Evolutionary conservation across 192 early-diverging fungal species (phyloP).

Genomic region (Funneliformis geosporum): DNA sequence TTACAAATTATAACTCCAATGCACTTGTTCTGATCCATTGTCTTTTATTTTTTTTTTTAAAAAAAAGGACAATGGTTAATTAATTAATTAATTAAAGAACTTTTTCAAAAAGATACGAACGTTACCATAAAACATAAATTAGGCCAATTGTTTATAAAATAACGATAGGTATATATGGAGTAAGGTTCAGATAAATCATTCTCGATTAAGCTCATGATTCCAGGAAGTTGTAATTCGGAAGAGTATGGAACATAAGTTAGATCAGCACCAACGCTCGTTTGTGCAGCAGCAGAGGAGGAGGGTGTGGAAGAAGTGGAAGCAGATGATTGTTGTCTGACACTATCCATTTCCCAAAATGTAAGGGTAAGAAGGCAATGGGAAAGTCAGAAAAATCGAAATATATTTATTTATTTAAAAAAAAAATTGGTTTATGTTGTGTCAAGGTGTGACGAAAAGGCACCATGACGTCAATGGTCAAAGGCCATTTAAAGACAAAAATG

Average conservation of each 20-base stretch:
- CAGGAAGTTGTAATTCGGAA: conserved; percentile 74
- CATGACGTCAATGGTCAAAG: too few species aligned
- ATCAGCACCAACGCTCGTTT: neutral
- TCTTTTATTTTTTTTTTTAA: conserved; percentile 14
- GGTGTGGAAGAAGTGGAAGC: neutral
- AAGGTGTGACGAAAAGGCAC: too few species aligned
- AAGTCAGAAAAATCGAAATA: too few species aligned
- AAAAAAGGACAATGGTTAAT: neutral
- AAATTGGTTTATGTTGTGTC: too few species aligned
- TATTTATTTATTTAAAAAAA: too few species aligned
- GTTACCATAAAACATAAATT: conserved; percentile 79
- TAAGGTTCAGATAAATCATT: conserved; percentile 97
- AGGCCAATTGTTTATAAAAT: conserved; percentile 93
- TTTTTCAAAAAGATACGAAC: neutral
- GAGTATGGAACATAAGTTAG: conserved; percentile 65
- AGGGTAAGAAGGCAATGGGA: too few species aligned
- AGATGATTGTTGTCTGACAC: neutral
- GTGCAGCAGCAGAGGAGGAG: neutral
- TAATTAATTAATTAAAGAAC: neutral
- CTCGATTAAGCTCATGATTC: conserved; percentile 81
- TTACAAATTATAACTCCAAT: conserved; percentile 91
- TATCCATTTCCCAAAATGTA: neutral
- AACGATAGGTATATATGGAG: conserved; percentile 96
- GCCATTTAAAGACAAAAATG: too few species aligned
- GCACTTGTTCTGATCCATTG: conserved; percentile 44